Base-by-base conservation (phyloP, 164 flowering plant genomes). In the Saururus chinensis region DNA sequence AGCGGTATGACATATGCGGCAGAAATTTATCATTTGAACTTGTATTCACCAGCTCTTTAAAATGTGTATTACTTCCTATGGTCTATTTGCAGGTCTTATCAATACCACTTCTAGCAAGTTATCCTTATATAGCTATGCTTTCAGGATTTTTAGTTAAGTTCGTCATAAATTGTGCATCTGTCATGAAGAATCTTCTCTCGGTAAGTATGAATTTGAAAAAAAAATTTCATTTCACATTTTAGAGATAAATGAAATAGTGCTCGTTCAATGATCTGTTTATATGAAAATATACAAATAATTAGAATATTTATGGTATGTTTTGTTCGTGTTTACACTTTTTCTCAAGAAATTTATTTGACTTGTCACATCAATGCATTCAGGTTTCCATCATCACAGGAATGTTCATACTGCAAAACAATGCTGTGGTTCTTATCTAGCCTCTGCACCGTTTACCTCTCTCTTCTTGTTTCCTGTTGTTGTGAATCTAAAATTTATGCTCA, bases 71-170 rank as follows among this genome's bases (percentile, higher is more conserved):
- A 12, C 49, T 1, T 55, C 21, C 11, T 45, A 12, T 9, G 49
- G 23, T 19, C 19, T 14, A 9, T 66, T 57, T 76, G 72, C 63
- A 86, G 89, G 67, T 70, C 45, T 62, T 80, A n/a, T 68, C 80
- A 12, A 70, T 88, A 61, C 83, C 84, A 48, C 55, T 88, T 60
- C 68, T 88, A 22, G 61, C 86, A 59, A 73, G 85, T 67, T 88
- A 80, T 67, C 87, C 84, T 49, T 73, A 72, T 19, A 81, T 88
- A 66, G 84, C 86, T 20, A 59, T 53, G 75, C 73, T 82, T 37
- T 78, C 87, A 24, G 92, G 89, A 12, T 13, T 80, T 45, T 59
- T 66, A 25, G 87, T 84, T 35, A 14, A 62, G 3, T 5, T 84
- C 17, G 4, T 74, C 64, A 30, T 85, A 10, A 79, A 80, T 60